Evolutionary conservation across 1,284 basidiomycete species (phyloP), one percentile per base, ranked within the genome.

Genomic region (Clitocybe nebularis): DNA sequence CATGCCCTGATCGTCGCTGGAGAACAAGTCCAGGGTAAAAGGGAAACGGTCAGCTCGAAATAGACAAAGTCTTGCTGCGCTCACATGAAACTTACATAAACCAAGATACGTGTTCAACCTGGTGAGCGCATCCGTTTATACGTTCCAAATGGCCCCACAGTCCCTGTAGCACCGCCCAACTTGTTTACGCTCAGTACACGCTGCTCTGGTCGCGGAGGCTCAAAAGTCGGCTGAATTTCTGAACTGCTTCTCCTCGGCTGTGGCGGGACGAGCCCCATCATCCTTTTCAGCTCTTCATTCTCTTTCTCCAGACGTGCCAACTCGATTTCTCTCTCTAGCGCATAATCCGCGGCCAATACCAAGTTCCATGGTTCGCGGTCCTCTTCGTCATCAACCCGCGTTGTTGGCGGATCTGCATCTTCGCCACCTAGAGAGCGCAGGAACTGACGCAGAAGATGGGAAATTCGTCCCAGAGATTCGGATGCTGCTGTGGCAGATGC

Each of bases 241-340:
- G 41, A 48, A 26, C 39, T 58, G 22, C 52, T 54, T 43, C 48
- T 53, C 30, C 51, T 51, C 24, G 49, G 49, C 19, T 62, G 61
- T 9, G 53, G 49, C 8, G 64, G 59, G 9, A 67, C 56, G 14
- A 71, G 46, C 0, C 74, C 80, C 43, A 89, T 61, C 66, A 94
- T 71, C 47, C 81, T 73, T 49, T 85, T 73, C 46, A 97, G 67
- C 49, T 88, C 75, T 40, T 79, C 75, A 59, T 97, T 96, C 70
- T 97, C 93, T 51, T 76, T 79, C 62, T 93, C 84, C 32, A 97
- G 67, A 26, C 89, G 73, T 39, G 81, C 76, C 7, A 94, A 77
- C 67, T 95, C 92, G 57, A 84, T 84, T 59, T 95, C 93, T 44
- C 92, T 72, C 56, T 93, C 89, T 44, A 96, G 61, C 0, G 89